These are phyloP conservation scores for Moesziomyces sp. DNA, from an alignment of 1,284 basidiomycete genomes.

Conservation along the genomic window DNA sequence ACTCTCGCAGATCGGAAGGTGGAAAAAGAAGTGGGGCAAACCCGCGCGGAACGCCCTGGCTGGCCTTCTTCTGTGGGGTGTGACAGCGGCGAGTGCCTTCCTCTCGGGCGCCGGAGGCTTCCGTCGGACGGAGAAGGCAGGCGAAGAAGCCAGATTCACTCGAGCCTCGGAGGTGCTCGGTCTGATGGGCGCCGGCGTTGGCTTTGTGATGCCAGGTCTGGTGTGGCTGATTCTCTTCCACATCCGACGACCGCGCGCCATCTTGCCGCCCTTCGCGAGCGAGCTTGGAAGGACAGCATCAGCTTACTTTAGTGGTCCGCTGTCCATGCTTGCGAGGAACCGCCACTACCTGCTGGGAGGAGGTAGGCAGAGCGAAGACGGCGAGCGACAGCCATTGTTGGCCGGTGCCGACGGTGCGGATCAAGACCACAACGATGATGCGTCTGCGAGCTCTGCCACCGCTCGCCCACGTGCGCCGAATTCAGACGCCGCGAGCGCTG, in stretches of 20 bases:
- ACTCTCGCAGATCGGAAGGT: conserved; percentile 12
- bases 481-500: not conserved
- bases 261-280: conserved; percentile 54
- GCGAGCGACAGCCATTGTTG: conserved; percentile 44
- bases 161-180: conserved; percentile 58
- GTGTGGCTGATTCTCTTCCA: conserved; percentile 65
- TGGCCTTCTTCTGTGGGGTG: conserved; percentile 56
- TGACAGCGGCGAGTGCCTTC: conserved; percentile 57
- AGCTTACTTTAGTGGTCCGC: conserved; percentile 44
- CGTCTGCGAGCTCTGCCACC: not conserved
- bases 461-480: not conserved
- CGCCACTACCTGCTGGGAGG: conserved; percentile 37
- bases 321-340: conserved; percentile 47
- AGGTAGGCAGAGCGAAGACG: conserved; percentile 3
- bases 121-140: conserved; percentile 51
- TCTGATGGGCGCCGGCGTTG: conserved; percentile 59
- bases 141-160: conserved; percentile 61
- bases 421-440: conserved; percentile 1
- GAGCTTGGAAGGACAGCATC: conserved; percentile 47
- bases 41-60: conserved; percentile 55
- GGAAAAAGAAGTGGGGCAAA: conserved; percentile 54
- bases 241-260: conserved; percentile 60
- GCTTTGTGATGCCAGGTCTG: conserved; percentile 61
- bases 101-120: conserved; percentile 62
- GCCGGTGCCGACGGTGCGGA: conserved; percentile 2